Base-by-base conservation (phyloP, 2,329 filamentous ascomycete genomes). In the Sporothrix pallida region DNA sequence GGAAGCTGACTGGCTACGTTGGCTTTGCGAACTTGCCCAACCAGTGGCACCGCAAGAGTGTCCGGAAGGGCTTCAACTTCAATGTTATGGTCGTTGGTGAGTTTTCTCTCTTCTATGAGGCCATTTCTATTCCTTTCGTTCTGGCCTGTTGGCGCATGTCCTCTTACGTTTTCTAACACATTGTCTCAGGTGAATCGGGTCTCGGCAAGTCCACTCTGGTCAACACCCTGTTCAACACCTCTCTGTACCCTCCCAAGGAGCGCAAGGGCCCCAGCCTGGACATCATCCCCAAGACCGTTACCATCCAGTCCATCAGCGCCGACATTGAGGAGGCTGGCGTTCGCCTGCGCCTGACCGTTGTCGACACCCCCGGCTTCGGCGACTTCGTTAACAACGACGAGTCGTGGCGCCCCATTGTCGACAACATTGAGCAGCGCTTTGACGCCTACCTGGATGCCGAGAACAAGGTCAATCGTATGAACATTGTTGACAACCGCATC, bases 381-480 rank as follows among this genome's bases (percentile, higher is more conserved):
- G 96, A 99, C 85, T 99, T 98, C 81, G 96, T 99, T 81, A 99
- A 99, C 92, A 99, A 99, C 82, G 96, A 98, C 80, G 96, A 98
- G 85, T 99, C 96, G 42, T 99, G 96, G 96, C 91, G 96, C 81
- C 96, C 96, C 73, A 99, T 99, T 84, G 92, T 98, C 80, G 96
- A 99, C 88, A 98, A 98, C 88, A 98, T 99, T 80, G 96, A 99
- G 88, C 94, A 97, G 88, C 93, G 96, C 79, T 99, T 96, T 81
- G 96, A 99, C 84, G 95, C 96, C 72, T 99, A 98, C 84, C 89
- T 99, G 75, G 96, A 99, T 84, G 95, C 96, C 63, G 96, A 99
- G 89, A 99, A 99, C 91, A 99, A 98, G 90, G 94, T 99, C 83
- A 99, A 99, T 88, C 94, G 96, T 80, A 97, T 98, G 91, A 99